phyloP scores from a whole-genome alignment of 1,139 yeast genomes.

The Hyphopichia fennica region DNA sequence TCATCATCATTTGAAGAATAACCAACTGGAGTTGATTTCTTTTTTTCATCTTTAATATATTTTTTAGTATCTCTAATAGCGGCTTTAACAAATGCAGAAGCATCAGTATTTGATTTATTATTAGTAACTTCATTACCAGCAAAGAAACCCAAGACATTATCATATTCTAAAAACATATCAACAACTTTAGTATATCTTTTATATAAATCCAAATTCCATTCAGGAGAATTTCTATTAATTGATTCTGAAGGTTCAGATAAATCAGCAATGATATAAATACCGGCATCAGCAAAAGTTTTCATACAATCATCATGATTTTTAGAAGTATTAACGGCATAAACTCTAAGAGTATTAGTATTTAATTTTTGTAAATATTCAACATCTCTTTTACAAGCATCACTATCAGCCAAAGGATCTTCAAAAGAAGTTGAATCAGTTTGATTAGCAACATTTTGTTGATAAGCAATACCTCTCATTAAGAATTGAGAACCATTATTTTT shows the following conservation, averaged over 20 bases:
- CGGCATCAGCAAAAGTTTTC: conserved; percentile 66
- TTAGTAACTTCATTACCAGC: conserved; percentile 93
- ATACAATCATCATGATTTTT: conserved; percentile 69
- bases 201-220: conserved; percentile 64
- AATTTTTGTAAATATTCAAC: conserved; percentile 64
- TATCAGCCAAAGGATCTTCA: conserved; percentile 72
- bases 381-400: conserved; percentile 75
- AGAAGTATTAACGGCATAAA: conserved; percentile 67
- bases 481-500: conserved; percentile 48
- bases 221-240: conserved; percentile 59
- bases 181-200: conserved; percentile 73
- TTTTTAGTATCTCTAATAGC: conserved; percentile 82
- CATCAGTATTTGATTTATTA: conserved; percentile 65
- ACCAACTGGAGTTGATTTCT: conserved; percentile 81
- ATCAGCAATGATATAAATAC: conserved; percentile 78
- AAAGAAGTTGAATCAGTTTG: conserved; percentile 51
- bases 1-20: conserved; percentile 85
- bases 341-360: conserved; percentile 67
- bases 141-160: conserved; percentile 81
- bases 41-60: conserved; percentile 63
- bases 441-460: conserved; percentile 43
- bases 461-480: conserved; percentile 47
- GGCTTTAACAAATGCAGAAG: conserved; percentile 88
- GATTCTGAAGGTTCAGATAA: conserved; percentile 66
- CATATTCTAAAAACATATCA: conserved; percentile 67